Evolutionary conservation across 1,284 basidiomycete genomes (phyloP).

Genomic region (Limonomyces culmigenus): DNA sequence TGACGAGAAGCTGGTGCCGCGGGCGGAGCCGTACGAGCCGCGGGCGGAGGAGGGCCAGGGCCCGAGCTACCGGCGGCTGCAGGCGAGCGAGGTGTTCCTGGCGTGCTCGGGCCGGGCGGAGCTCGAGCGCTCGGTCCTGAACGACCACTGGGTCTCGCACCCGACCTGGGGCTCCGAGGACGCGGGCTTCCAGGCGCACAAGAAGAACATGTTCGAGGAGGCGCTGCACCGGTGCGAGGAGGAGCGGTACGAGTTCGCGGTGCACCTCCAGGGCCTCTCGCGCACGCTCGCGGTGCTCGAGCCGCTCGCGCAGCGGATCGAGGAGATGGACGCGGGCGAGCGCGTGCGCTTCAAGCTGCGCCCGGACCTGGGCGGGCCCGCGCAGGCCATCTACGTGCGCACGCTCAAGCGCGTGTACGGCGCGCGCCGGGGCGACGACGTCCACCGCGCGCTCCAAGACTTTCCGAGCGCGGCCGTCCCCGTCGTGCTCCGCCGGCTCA

Average conservation of each 20-base stretch:
- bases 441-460: slow-evolving; percentile 86
- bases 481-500: slow-evolving; percentile 81
- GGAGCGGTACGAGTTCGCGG: slow-evolving; percentile 97
- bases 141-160: slow-evolving; percentile 94
- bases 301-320: slow-evolving; percentile 75
- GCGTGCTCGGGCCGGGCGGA: slow-evolving; percentile 92
- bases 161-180: slow-evolving; percentile 97
- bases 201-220: slow-evolving; percentile 96
- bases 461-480: slow-evolving; percentile 84
- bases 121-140: slow-evolving; percentile 92
- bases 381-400: slow-evolving; percentile 82
- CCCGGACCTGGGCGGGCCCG: slow-evolving; percentile 78
- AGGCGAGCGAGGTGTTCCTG: slow-evolving; percentile 72
- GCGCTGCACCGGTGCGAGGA: slow-evolving; percentile 94
- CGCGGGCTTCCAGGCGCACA: slow-evolving; percentile 85
- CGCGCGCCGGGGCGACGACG: slow-evolving; percentile 63
- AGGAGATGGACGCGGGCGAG: slow-evolving; percentile 84
- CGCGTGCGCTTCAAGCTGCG: slow-evolving; percentile 72
- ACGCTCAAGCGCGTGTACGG: slow-evolving; percentile 95
- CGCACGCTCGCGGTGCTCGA: slow-evolving; percentile 90
- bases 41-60: slow-evolving; percentile 62
- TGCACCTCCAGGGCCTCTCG: slow-evolving; percentile 84
- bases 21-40: no score
- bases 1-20: slow-evolving; percentile 47
- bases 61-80: slow-evolving; percentile 86